Conservation (phyloP, 345 rosid species). For the Syzygium aqueum region DNA sequence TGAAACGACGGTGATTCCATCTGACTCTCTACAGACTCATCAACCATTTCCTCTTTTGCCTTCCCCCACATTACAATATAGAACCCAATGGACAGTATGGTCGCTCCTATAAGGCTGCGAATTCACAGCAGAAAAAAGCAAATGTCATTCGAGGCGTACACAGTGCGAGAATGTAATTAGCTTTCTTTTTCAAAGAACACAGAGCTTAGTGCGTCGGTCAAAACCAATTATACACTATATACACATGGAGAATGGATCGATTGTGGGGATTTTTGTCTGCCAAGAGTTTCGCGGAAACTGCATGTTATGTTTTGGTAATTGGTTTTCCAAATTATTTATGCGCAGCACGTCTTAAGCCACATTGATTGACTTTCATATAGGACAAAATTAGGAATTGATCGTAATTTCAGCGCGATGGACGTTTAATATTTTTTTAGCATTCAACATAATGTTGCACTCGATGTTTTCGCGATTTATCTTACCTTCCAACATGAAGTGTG, state of each 20-base stretch:
- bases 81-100: slow-evolving; percentile 19
- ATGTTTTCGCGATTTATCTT: background rate
- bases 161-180: background rate
- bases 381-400: background rate
- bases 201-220: background rate
- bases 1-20: background rate
- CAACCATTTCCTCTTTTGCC: slow-evolving; percentile 13
- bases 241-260: background rate
- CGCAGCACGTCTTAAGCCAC: background rate
- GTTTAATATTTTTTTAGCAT: background rate
- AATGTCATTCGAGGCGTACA: background rate
- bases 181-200: background rate
- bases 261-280: background rate
- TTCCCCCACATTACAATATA: slow-evolving; percentile 32
- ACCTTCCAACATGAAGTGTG: slow-evolving; percentile 7
- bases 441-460: background rate
- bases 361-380: background rate
- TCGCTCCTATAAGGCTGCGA: slow-evolving; percentile 20
- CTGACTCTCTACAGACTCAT: background rate
- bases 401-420: background rate
- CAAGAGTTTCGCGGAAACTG: background rate
- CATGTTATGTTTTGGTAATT: background rate
- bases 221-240: background rate
- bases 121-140: background rate
- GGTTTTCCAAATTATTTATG: background rate